Percentiles rank a stretch among this genome's conserved stretches.
These are phyloP conservation scores for Meripilus lineatus DNA, from an alignment of 1,284 basidiomycete species.

Conservation along the genomic window DNA sequence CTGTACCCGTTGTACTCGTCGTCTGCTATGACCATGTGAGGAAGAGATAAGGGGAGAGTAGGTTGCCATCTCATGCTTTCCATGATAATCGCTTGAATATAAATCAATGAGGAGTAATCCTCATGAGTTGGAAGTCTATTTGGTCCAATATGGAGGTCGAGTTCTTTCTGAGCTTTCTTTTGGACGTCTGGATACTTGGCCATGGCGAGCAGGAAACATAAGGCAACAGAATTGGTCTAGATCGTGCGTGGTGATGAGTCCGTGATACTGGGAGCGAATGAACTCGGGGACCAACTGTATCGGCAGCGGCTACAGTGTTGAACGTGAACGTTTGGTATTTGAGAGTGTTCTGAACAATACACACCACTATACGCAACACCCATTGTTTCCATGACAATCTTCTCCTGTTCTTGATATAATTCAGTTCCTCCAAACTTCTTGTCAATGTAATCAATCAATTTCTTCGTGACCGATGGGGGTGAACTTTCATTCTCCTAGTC, in stretches of 20 bases:
- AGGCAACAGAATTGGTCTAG: constrained; percentile 3
- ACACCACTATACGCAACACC: constrained; percentile 4
- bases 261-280: too few species aligned
- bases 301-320: constrained; percentile 4
- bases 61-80: constrained; percentile 6
- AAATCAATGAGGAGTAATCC: neutral
- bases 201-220: constrained; percentile 2
- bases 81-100: constrained; percentile 3
- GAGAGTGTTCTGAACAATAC: neutral
- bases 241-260: neutral
- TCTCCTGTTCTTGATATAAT: too few species aligned
- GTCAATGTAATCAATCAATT: too few species aligned
- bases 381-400: neutral
- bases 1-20: too few species aligned
- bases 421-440: too few species aligned
- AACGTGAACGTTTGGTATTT: too few species aligned
- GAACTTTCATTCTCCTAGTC: neutral
- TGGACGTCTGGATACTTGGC: constrained; percentile 7
- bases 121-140: constrained; percentile 11
- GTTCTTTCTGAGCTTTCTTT: constrained; percentile 21
- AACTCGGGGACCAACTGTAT: constrained; percentile 5
- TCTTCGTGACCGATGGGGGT: too few species aligned
- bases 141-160: constrained; percentile 19
- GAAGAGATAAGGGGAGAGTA: constrained; percentile 2
- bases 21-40: too few species aligned